Base-by-base conservation (phyloP, 192 early-diverging fungal species). In the Coemansia sp. region DNA sequence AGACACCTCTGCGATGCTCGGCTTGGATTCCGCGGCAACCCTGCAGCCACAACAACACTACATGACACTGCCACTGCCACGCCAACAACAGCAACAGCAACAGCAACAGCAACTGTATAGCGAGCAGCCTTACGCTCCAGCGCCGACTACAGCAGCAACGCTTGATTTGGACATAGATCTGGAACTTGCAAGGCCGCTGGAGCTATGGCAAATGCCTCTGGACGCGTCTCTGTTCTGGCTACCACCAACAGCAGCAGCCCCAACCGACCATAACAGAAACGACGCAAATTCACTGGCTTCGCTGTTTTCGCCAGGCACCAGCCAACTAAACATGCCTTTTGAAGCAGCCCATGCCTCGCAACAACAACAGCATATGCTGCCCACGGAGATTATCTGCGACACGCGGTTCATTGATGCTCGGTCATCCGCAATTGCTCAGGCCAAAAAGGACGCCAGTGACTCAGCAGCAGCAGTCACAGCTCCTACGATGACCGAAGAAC, bases 371-470 rank as follows among this genome's bases (percentile, higher is more conserved):
- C 61, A 9, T 15, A 51, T 14, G 18, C 51, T 33, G 8, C 61
- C 17, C 1, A 56, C 41, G 39, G 61, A 59, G 45, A 37, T 61
- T 39, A 39, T 67, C 34, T 59, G 51, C 15, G 80, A 83, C 72
- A 83, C 80, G n/a, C 61, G 51, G 33, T 61, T 83, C 66, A 83
- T 83, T n/a, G 80, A 83, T 39, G 80, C 80, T 17, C 80, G 78
- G 58, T 63, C 70, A 34, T 75, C 78, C 45, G 67, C 73, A 35
- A 52, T 51, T 35, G 67, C 51, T 15, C 61, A 51, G 41, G 45
- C 45, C 45, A 41, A 9, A 8, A 63, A 63, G 43, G 6, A 41
- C 56, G 3, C 22, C 57, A 41, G 28, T 6, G 37, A 52, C 48
- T 14, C 66, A 41, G n/a, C 60, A 32, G 48, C 57, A 66, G 43